These are phyloP conservation scores for Calonectria honghensis DNA, from an alignment of 2,329 filamentous ascomycete genomes.

Conservation along the genomic window DNA sequence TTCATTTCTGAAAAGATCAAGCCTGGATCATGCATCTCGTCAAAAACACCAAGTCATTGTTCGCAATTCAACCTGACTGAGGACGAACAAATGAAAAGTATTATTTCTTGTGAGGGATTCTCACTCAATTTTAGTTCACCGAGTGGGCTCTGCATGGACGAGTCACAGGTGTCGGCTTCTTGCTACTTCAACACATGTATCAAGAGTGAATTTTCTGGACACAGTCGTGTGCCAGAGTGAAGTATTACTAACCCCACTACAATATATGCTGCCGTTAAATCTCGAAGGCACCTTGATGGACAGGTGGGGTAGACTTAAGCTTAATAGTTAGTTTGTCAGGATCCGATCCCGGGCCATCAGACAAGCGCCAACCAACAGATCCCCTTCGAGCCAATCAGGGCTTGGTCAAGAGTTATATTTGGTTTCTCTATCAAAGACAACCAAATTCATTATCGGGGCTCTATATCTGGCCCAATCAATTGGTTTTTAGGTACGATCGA, in stretches of 20 bases:
- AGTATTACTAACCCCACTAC: background rate
- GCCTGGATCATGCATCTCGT: no score
- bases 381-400: background rate
- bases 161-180: background rate
- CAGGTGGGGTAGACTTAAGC: slow-evolving; percentile 10
- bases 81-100: background rate
- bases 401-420: no score
- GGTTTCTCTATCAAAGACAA: background rate
- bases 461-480: background rate
- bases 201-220: background rate
- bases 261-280: background rate
- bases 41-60: no score
- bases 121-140: background rate
- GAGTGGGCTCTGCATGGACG: background rate
- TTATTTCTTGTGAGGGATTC: background rate
- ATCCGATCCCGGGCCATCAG: background rate
- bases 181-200: background rate
- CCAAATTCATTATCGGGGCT: no score
- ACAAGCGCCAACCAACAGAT: slow-evolving; percentile 6
- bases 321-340: background rate
- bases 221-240: background rate
- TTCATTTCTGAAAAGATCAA: no score
- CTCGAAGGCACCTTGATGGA: background rate
- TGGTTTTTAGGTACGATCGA: background rate
- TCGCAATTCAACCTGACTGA: no score